Percentiles rank a stretch among this genome's conserved stretches.
phyloP scores from a whole-genome alignment of 441 rosid genomes.

The Erodium texanum region DNA sequence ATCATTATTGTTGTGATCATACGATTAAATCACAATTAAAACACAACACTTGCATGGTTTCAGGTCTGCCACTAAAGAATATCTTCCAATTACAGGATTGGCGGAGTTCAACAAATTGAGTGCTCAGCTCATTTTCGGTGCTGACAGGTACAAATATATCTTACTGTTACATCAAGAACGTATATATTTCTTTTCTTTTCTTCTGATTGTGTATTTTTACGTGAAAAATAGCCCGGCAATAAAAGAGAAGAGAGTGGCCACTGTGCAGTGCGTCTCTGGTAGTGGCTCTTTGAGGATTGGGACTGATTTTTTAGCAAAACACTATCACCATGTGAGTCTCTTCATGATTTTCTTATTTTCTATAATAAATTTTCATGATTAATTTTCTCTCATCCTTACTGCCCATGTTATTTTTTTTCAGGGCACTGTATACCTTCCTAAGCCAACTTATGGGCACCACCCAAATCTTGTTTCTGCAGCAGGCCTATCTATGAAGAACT shows the following conservation, averaged over 20 bases:
- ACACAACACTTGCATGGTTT: not conserved
- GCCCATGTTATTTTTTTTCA: conserved; percentile 19
- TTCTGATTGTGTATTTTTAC: conserved; percentile 7
- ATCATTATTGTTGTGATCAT: not conserved
- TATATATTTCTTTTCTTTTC: not conserved
- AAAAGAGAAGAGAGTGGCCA: conserved; percentile 23
- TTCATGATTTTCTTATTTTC: not conserved
- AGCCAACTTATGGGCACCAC: conserved; percentile 34
- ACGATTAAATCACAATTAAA: conserved; percentile 4
- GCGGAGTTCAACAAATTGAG: conserved; percentile 49
- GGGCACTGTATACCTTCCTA: conserved; percentile 30
- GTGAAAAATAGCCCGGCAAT: conserved; percentile 19
- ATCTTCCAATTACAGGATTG: conserved; percentile 55
- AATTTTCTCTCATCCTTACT: not conserved
- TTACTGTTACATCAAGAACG: not conserved
- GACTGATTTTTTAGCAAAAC: conserved; percentile 27
- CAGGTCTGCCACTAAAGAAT: conserved; percentile 53
- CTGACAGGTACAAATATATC: conserved; percentile 35
- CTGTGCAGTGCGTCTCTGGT: conserved; percentile 29
- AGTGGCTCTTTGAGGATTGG: conserved; percentile 27
- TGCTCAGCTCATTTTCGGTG: conserved; percentile 59
- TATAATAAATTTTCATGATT: not conserved
- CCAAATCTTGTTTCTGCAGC: conserved; percentile 28
- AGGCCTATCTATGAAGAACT: conserved; percentile 31
- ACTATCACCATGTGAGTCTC: conserved; percentile 18